phyloP scores from a whole-genome alignment of 179 eudicot genomes.

The Gypsophila paniculata region DNA sequence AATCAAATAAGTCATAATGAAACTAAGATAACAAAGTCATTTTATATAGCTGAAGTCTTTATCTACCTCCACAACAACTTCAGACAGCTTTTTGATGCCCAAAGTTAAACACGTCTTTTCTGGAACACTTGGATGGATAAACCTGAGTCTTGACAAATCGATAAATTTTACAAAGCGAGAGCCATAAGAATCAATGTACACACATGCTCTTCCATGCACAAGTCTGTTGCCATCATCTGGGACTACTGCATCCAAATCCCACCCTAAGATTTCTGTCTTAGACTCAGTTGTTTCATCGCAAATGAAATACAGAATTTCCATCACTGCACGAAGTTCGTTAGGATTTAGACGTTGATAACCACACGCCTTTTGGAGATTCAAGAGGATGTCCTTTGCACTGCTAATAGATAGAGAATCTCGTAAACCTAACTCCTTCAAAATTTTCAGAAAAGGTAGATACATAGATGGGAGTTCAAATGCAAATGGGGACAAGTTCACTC shows the following conservation, averaged over 20 bases:
- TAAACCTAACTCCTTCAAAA: slow-evolving; percentile 79
- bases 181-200: slow-evolving; percentile 81
- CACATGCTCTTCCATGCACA: slow-evolving; percentile 84
- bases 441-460: slow-evolving; percentile 84
- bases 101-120: slow-evolving; percentile 59
- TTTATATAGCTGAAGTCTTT: slow-evolving; percentile 2
- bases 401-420: slow-evolving; percentile 65
- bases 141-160: slow-evolving; percentile 66
- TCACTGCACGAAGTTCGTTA: slow-evolving; percentile 89
- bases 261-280: slow-evolving; percentile 38
- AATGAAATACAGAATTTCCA: slow-evolving; percentile 70
- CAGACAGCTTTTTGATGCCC: slow-evolving; percentile 75
- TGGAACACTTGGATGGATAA: slow-evolving; percentile 69
- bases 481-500: slow-evolving; percentile 89
- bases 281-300: slow-evolving; percentile 50
- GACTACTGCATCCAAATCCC: slow-evolving; percentile 69
- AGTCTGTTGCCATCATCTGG: slow-evolving; percentile 95
- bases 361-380: slow-evolving; percentile 79
- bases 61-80: slow-evolving; percentile 84
- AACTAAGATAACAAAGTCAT: not conserved
- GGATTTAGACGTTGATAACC: slow-evolving; percentile 96
- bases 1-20: slow-evolving; percentile 11
- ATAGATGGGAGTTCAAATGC: slow-evolving; percentile 83
- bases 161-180: slow-evolving; percentile 67
- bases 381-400: slow-evolving; percentile 74